These are phyloP conservation scores for Thielaviopsis musarum DNA, from an alignment of 2,329 filamentous ascomycete genomes.

Conservation along the genomic window DNA sequence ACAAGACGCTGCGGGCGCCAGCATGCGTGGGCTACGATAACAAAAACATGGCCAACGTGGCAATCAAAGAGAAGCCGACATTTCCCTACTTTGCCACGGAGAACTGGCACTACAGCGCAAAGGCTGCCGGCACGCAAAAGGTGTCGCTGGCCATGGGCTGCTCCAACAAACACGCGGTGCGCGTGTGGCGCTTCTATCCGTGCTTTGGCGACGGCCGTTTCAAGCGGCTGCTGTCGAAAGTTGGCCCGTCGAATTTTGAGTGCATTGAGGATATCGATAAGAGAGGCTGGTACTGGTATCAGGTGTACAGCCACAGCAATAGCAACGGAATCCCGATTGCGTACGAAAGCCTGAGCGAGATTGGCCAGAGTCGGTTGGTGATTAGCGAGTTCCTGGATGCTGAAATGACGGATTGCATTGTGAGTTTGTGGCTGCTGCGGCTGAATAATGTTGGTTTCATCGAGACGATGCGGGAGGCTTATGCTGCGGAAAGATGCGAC, in stretches of 20 bases:
- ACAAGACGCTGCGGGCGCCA: neutral
- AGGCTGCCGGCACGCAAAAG: neutral
- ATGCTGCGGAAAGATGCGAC: neutral
- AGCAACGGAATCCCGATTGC: neutral
- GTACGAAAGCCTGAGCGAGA: neutral
- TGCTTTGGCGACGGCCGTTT: neutral
- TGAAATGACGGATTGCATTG: neutral
- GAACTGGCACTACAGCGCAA: neutral
- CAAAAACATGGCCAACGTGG: neutral
- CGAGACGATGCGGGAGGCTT: neutral
- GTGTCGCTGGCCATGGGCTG: neutral
- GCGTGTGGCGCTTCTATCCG: neutral
- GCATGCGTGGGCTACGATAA: neutral
- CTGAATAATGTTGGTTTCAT: neutral
- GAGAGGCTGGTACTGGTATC: neutral
- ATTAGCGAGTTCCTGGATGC: neutral
- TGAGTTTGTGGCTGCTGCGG: neutral
- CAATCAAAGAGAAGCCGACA: neutral
- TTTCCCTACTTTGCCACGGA: neutral
- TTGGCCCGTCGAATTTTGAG: neutral
- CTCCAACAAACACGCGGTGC: neutral
- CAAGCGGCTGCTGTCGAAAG: neutral
- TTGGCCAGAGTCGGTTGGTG: neutral
- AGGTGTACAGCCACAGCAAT: neutral
- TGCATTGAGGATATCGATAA: neutral